Conservation (phyloP, 2,329 filamentous ascomycete species). For the Penicillium polonicum region DNA sequence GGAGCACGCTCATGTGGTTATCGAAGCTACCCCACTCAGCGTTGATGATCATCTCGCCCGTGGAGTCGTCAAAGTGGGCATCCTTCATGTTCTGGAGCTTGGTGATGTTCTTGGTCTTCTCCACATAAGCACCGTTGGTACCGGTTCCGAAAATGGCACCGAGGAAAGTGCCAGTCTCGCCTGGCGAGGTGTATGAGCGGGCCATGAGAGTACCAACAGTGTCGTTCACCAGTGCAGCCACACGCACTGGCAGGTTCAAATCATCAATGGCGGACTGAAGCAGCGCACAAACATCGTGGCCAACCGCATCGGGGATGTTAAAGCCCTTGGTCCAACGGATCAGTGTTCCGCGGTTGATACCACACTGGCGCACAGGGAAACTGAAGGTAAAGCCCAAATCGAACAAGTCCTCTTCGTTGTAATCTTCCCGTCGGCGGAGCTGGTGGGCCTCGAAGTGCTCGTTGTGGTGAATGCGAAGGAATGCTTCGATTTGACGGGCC, state of each 20-base stretch:
- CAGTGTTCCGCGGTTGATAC: constrained; percentile 90
- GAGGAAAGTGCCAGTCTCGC: constrained; percentile 81
- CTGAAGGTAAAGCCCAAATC: constrained; percentile 98
- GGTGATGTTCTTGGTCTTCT: constrained; percentile 81
- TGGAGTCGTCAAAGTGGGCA: constrained; percentile 67
- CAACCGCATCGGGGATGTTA: constrained; percentile 90
- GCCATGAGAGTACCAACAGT: constrained; percentile 98
- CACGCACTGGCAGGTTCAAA: constrained; percentile 81
- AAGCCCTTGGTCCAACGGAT: constrained; percentile 99
- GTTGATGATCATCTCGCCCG: constrained; percentile 96
- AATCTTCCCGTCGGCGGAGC: constrained; percentile 62
- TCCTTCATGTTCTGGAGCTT: constrained; percentile 64
- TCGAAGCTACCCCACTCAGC: constrained; percentile 99
- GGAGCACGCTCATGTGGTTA: constrained; percentile 84
- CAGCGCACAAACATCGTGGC: constrained; percentile 89
- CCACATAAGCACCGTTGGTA: constrained; percentile 95
- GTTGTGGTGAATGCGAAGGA: constrained; percentile 81
- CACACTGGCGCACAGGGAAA: constrained; percentile 90
- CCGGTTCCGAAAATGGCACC: constrained; percentile 97
- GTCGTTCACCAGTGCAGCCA: constrained; percentile 96
- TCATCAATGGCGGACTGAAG: constrained; percentile 87
- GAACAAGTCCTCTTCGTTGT: constrained; percentile 74
- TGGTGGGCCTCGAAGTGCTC: constrained; percentile 77
- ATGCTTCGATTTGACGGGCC: constrained; percentile 85
- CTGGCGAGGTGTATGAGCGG: constrained; percentile 87